Evolutionary conservation across 2,329 filamentous ascomycete genomes (phyloP).

Genomic region (Phaeomoniella chlamydospora): DNA sequence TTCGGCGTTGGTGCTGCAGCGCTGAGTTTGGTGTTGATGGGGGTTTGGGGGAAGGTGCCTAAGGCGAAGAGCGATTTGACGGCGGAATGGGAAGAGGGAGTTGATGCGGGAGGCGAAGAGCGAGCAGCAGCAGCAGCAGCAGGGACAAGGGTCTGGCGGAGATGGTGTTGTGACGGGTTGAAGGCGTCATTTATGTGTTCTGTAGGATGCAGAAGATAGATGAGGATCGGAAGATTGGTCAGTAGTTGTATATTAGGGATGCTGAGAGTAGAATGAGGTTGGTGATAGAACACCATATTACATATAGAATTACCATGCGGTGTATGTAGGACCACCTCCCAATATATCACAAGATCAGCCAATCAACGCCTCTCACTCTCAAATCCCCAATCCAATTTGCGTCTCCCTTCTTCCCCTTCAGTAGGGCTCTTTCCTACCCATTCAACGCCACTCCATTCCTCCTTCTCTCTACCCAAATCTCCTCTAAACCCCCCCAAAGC

Average conservation of each 20-base stretch:
- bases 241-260: neutral
- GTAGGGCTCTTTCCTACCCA: neutral
- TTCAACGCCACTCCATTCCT: neutral
- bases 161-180: neutral
- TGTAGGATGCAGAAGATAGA: neutral
- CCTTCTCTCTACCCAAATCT: slow-evolving; percentile 1
- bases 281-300: neutral
- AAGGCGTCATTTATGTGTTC: neutral
- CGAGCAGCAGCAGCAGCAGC: no score
- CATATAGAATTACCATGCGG: neutral
- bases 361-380: neutral
- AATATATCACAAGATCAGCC: neutral
- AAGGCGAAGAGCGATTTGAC: slow-evolving; percentile 44
- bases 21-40: slow-evolving; percentile 36
- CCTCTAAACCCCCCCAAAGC: neutral
- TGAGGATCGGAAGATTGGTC: neutral
- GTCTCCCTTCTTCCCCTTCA: neutral
- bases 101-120: slow-evolving; percentile 8
- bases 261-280: neutral
- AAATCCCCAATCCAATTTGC: neutral
- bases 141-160: neutral
- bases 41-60: slow-evolving; percentile 37
- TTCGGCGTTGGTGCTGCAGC: slow-evolving; percentile 43
- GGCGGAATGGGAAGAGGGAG: slow-evolving; percentile 35
- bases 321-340: neutral